Percentiles rank a stretch among this genome's conserved stretches.
Evolutionary conservation across 1,284 basidiomycete species (phyloP).

Genomic region (Ceratobasidium theobromae): DNA sequence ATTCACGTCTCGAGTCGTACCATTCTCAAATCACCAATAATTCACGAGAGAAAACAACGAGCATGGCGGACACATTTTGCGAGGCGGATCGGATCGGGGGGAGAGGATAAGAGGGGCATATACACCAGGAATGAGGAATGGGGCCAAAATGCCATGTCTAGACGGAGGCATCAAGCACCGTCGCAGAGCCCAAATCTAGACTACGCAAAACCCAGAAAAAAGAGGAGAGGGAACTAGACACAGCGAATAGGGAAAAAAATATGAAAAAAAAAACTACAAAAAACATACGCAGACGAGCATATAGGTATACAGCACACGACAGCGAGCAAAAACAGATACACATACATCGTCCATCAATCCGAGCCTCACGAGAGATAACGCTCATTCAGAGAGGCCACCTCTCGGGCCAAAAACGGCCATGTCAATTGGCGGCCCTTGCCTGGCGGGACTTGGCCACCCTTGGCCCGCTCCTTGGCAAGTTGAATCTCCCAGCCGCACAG

Average conservation of each 20-base stretch:
- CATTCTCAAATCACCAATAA: neutral
- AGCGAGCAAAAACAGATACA: slow-evolving; percentile 25
- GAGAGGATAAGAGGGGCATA: too few relatives aligned
- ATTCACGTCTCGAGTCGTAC: neutral
- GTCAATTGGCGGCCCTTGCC: slow-evolving; percentile 51
- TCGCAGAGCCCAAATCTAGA: too few relatives aligned
- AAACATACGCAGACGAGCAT: neutral
- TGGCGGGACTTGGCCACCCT: slow-evolving; percentile 45
- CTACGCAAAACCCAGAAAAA: slow-evolving; percentile 18
- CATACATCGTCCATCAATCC: neutral
- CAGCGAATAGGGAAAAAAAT: neutral
- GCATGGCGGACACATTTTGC: neutral
- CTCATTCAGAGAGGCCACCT: slow-evolving; percentile 77
- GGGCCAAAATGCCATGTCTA: too few relatives aligned
- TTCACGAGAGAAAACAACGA: neutral
- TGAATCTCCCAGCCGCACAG: slow-evolving; percentile 91
- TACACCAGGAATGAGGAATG: too few relatives aligned
- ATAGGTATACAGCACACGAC: slow-evolving; percentile 5
- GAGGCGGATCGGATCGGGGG: slow-evolving; percentile 28
- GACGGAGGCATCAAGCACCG: too few relatives aligned
- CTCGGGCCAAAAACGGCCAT: slow-evolving; percentile 77
- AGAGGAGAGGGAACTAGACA: neutral
- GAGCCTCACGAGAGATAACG: slow-evolving; percentile 57
- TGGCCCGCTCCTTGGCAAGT: slow-evolving; percentile 68
- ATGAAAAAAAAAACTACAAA: neutral